Base-by-base conservation (phyloP, 2,329 filamentous ascomycete genomes). In the Phaeomoniella chlamydospora region DNA sequence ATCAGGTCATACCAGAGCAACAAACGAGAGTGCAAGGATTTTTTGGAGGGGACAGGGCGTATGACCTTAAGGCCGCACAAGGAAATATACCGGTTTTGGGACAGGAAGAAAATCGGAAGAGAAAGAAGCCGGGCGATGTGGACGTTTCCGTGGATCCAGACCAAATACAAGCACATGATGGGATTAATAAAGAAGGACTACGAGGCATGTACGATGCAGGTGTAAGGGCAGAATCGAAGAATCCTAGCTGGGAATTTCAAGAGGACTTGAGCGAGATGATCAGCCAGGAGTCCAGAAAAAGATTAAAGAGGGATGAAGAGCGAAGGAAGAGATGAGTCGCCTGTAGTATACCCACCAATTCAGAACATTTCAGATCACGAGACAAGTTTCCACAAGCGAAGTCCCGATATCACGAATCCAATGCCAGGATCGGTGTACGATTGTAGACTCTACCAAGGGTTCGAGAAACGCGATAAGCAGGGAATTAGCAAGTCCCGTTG, bases 211-310 rank as follows among this genome's bases (percentile, higher is more conserved):
- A 92, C 50, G 87, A 96, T 39, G 75, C 67, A 19, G 65, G 75
- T 54, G 69, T 71, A 49, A 68, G 74, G 50, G 69, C 70, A 64
- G 67, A 80, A 65, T 26, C 22, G n/a, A 53, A 73, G 58, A 77
- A 78, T 22, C 73, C 75, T 15, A 71, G 76, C 49, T 85, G 79
- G 73, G 72, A 75, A 39, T 79, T 80, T 58, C 83, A 93, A 54
- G 88, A 96, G 47, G 88, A 94, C 53, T 60, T 98, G 38, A 88
- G 79, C 49, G 83, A 94, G 50, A 92, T 98, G 83, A 94, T 98
- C 62, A 85, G 85, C 10, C 79, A 84, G 50, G 90, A 96, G 62
- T 85, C 78, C 52, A 72, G 85, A 45, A 96, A 96, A 70, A 73
- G 86, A 54, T 72, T 87, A 54, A 92, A 87, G 70, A 74, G 81